A percentile compares a stretch with the other conserved stretches of the same genome.
Evolutionary conservation across 768 basidiomycete genomes (phyloP).

Genomic region (Amanita phalloides): DNA sequence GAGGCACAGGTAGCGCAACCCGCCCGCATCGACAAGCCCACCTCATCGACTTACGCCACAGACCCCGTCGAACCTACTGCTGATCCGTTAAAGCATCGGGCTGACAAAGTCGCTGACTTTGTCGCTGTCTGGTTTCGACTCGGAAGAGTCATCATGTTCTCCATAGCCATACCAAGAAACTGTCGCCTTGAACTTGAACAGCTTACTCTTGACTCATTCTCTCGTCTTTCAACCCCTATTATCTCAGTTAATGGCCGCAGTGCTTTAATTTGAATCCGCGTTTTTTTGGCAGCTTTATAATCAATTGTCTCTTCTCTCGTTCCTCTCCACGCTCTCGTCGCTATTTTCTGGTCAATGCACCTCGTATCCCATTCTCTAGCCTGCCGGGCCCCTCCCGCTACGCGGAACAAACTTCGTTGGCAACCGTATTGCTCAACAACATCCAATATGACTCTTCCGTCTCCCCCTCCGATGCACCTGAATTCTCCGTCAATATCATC

Average conservation of each 20-base stretch:
- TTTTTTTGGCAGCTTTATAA: slow-evolving; percentile 13
- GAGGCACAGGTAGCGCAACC: background rate
- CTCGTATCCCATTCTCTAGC: slow-evolving; percentile 40
- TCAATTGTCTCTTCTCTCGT: slow-evolving; percentile 14
- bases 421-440: slow-evolving; percentile 58
- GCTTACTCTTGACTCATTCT: slow-evolving; percentile 8
- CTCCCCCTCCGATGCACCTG: slow-evolving; percentile 33
- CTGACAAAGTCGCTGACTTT: slow-evolving; percentile 30
- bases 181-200: slow-evolving; percentile 10
- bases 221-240: background rate
- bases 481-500: slow-evolving; percentile 51
- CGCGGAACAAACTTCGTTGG: slow-evolving; percentile 67
- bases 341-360: slow-evolving; percentile 25
- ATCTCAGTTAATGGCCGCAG: slow-evolving; percentile 1
- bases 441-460: slow-evolving; percentile 14
- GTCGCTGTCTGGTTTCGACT: slow-evolving; percentile 22
- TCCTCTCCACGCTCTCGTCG: slow-evolving; percentile 19
- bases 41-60: background rate
- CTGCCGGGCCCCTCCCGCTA: slow-evolving; percentile 60
- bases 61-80: background rate
- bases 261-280: slow-evolving; percentile 5
- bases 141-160: slow-evolving; percentile 29
- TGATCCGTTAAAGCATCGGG: background rate
- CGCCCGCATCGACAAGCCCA: background rate
- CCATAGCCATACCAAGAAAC: slow-evolving; percentile 11